phyloP scores from a whole-genome alignment of 805 yeast species.

The Jamesozyma hellenica region DNA sequence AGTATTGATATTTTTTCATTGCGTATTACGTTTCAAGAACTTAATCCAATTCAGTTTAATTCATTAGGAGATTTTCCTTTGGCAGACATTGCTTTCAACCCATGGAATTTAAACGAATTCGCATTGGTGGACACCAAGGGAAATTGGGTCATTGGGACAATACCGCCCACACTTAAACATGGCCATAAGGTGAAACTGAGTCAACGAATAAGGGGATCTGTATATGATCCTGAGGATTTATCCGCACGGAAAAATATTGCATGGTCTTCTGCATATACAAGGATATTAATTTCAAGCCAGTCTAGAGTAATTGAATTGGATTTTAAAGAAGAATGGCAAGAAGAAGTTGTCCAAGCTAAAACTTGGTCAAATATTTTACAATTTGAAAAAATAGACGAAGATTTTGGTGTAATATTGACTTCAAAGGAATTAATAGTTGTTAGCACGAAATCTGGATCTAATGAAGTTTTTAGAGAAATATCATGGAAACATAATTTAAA shows the following conservation, averaged over 20 bases:
- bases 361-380: constrained; percentile 47
- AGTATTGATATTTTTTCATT: constrained; percentile 7
- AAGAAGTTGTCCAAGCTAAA: constrained; percentile 38
- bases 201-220: constrained; percentile 16
- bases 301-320: constrained; percentile 33
- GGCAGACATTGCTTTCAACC: constrained; percentile 39
- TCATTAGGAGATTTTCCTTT: constrained; percentile 29
- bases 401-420: constrained; percentile 47
- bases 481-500: constrained; percentile 68
- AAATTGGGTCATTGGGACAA: constrained; percentile 37
- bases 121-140: constrained; percentile 45
- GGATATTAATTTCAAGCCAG: constrained; percentile 34
- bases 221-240: constrained; percentile 39
- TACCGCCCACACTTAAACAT: constrained; percentile 11
- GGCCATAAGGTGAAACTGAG: constrained; percentile 8
- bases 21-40: constrained; percentile 12
- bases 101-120: constrained; percentile 32
- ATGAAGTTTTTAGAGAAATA: constrained; percentile 37
- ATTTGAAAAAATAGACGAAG: constrained; percentile 27
- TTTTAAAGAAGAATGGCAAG: constrained; percentile 22
- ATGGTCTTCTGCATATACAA: constrained; percentile 33
- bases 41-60: constrained; percentile 16
- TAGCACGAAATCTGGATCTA: constrained; percentile 22
- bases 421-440: constrained; percentile 56
- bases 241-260: constrained; percentile 45